Base-by-base conservation (phyloP, 164 flowering plant species). In the Macadamia integrifolia region DNA sequence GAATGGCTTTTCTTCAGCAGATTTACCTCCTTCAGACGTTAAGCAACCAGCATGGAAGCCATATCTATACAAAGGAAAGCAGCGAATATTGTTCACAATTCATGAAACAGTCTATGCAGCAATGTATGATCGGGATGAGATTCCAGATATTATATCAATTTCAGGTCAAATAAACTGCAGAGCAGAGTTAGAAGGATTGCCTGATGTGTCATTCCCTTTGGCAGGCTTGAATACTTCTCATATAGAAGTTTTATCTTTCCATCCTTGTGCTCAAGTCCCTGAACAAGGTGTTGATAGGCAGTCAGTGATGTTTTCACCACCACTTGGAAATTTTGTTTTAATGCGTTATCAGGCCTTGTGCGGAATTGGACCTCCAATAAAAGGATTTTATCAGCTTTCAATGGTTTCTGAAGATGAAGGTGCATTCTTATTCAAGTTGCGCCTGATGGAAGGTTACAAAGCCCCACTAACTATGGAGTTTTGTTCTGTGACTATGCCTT, bases 361-460 rank as follows among this genome's bases (percentile, higher is more conserved):
- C 76, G 69, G 81, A 70, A 74, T 84, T 78, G 91, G 92, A 67
- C 97, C 96, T 75, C 98, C 99, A 13, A 64, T 95, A 43, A 87
- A 88, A 72, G 99, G 99, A n/a, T 95, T 95, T 79, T 95, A 95
- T 78, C 99, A 95, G 81, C 88, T 95, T 30, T 95, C 99, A 40
- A 95, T 95, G 99, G 97, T 95, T 44, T 95, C 98, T 30, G 98
- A 95, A 78, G 93, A 95, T 80, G 92, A 95, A 85, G 99, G 98
- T 64, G 99, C 98, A 60, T 95, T 95, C 81, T 78, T 94, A 66
- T 94, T 94, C 79, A 92, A 86, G 80, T 77, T 94, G 78, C 66
- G 76, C 58, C 78, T 95, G 30, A 86, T 92, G 96, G 98, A 90
- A 80, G 93, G 95, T 72, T 91, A 87, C 67, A 92, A 83, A 75